Conservation (phyloP, 805 yeast species). For the Wickerhamomyces strasburgensis region DNA sequence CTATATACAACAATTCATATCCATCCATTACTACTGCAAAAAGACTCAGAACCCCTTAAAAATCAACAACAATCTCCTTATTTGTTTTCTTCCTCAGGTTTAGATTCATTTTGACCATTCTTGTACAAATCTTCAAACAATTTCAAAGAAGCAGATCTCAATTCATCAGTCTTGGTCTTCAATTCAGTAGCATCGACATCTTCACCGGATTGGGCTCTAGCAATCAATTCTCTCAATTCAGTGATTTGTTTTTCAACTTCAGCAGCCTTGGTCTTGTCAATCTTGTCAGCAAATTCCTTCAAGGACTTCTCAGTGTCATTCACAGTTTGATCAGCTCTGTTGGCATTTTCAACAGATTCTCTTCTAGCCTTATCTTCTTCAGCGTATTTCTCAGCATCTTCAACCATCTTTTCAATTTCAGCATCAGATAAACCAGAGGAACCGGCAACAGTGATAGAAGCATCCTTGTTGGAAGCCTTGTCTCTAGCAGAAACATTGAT, state of each 20-base stretch:
- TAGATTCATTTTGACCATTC: slow-evolving; percentile 21
- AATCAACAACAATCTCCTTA: slow-evolving; percentile 4
- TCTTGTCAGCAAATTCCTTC: slow-evolving; percentile 64
- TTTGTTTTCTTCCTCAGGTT: slow-evolving; percentile 24
- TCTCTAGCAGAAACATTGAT: slow-evolving; percentile 80
- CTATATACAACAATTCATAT: no score
- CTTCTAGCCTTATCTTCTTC: slow-evolving; percentile 52
- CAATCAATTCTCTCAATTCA: slow-evolving; percentile 65
- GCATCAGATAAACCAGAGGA: slow-evolving; percentile 58
- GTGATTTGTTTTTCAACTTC: slow-evolving; percentile 37
- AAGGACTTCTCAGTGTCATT: slow-evolving; percentile 87
- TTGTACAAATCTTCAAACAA: slow-evolving; percentile 52
- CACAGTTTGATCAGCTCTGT: slow-evolving; percentile 76
- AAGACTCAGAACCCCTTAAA: no score
- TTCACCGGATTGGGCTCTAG: slow-evolving; percentile 65
- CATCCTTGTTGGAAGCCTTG: slow-evolving; percentile 71
- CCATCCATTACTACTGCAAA: no score
- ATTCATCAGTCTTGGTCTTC: slow-evolving; percentile 76
- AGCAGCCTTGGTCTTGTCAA: slow-evolving; percentile 51
- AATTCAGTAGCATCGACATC: slow-evolving; percentile 54
- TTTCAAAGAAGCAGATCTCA: slow-evolving; percentile 73
- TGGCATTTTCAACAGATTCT: slow-evolving; percentile 68
- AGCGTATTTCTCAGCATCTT: slow-evolving; percentile 56
- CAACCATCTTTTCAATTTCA: slow-evolving; percentile 56
- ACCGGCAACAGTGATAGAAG: slow-evolving; percentile 61